Base-by-base conservation (phyloP, 768 basidiomycete genomes). In the Terana coerulea region DNA sequence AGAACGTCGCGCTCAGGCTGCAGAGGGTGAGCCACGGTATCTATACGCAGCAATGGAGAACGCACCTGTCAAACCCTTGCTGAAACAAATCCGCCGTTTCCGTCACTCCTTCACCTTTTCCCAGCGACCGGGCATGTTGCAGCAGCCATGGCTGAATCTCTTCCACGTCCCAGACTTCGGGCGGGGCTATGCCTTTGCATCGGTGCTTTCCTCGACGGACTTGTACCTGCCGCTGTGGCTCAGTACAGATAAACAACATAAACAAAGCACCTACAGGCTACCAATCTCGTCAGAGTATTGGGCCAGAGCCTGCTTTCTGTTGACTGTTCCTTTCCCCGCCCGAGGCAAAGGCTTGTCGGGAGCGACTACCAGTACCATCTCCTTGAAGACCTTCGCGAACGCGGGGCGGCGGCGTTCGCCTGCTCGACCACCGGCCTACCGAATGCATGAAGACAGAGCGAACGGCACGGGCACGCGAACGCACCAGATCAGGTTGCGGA, bases 331-430 rank as follows among this genome's bases (percentile, higher is more conserved):
- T 31, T 58, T 58, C 8, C 36, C 35, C 25, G 53, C 43, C 6
- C 43, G 49, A 11, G 53, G 46, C 9, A 58, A 35, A n/a, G 56
- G 56, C 35, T 51, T 54, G 10, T 26, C 37, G 24, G 44, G 44
- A 22, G 51, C 49, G 3, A 37, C 31, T n/a, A 58, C 28, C 3
- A 58, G 6, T 26, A 58, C 39, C 53, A 58, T 58, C 49, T 68
- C 67, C 56, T 64, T 67, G 55, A 64, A 66, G 15, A 68, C 61
- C 26, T 62, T 40, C 6, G 66, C 64, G 51, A 65, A 64, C 3
- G 60, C 43, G 5, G 66, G 66, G 67, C 62, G n/a, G 51, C 41
- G n/a, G 24, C 36, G 36, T 67, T 65, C 12, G 59, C 61, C 28
- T 51, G 14, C 37, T 61, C 59, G 1, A 68, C 56, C 21, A 51